Percentiles rank a stretch among this genome's conserved stretches.
phyloP scores from a whole-genome alignment of 2,329 filamentous ascomycete genomes.

The Pestalotiopsis sp. region DNA sequence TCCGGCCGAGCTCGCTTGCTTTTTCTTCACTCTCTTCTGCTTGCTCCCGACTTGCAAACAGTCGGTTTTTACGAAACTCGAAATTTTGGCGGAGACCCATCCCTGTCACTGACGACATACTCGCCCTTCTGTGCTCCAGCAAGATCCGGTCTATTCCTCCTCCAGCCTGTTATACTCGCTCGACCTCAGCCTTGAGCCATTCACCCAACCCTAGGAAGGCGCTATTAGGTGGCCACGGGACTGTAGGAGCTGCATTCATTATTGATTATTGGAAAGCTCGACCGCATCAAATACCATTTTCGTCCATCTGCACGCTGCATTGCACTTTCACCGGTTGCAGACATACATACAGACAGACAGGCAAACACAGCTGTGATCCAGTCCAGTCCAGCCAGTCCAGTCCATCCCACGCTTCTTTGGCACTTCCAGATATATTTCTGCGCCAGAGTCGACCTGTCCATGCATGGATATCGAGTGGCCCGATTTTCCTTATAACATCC shows the following conservation, averaged over 20 bases:
- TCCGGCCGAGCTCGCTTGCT: not conserved
- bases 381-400: not conserved
- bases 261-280: not conserved
- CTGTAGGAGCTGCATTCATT: not conserved
- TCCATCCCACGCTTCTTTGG: not conserved
- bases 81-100: not conserved
- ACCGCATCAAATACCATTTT: not conserved
- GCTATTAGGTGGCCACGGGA: constrained; percentile 5
- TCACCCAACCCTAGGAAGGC: not conserved
- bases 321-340: not conserved
- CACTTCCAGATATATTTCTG: not conserved
- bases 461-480: not conserved
- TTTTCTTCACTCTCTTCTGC: not conserved
- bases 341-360: not conserved
- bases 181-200: too few species aligned
- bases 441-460: not conserved
- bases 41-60: not conserved
- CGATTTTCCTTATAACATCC: not conserved
- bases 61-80: not conserved
- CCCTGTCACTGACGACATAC: not conserved
- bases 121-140: not conserved
- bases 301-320: not conserved
- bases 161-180: not conserved
- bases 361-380: too few species aligned
- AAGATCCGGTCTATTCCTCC: not conserved